Base-by-base conservation (phyloP, 768 basidiomycete species). In the Mycena vitilis region DNA sequence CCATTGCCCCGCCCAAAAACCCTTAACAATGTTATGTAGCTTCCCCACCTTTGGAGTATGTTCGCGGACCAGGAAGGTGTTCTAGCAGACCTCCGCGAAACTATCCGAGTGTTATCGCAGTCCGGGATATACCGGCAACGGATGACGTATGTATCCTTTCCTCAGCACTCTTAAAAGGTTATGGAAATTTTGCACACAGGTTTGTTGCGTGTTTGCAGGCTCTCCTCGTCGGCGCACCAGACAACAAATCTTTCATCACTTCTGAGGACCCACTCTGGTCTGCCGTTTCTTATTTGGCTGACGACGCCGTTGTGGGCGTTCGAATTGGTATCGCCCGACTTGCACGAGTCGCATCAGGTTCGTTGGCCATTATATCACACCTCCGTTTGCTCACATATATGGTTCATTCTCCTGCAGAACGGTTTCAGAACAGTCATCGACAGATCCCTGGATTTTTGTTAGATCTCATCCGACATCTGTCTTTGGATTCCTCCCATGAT, bases 301-400 rank as follows among this genome's bases (percentile, higher is more conserved):
- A 81, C 38, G 96, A 98, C 75, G 74, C 76, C 42, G 89, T 97
- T 15, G 84, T 93, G 58, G 95, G 95, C 68, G 95, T 98, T 40
- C 87, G 95, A 53, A 95, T 98, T 64, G 92, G 89, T 9, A 85
- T 95, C 3, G 91, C 96, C n/a, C 87, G 95, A 56, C 85, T 95
- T 53, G 79, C 90, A 48, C 88, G 88, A 56, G 73, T 78, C 55
- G 76, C 89, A 36, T 83, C 80, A 71, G 85, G 92, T 92, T 78
- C 75, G 88, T 81, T 60, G 16, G 57, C 57, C 65, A 38, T 63
- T 48, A 22, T 37, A 59, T 54, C 45, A 37, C 45, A 65, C 25
- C 66, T 61, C 23, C 51, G 16, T 42, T 30, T 64, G 25, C 22
- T 53, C 67, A 63, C 63, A 69, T 66, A 15, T 44, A 30, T 5